Base-by-base conservation (phyloP, 2,329 filamentous ascomycete genomes). In the Hysterium pulicare region DNA sequence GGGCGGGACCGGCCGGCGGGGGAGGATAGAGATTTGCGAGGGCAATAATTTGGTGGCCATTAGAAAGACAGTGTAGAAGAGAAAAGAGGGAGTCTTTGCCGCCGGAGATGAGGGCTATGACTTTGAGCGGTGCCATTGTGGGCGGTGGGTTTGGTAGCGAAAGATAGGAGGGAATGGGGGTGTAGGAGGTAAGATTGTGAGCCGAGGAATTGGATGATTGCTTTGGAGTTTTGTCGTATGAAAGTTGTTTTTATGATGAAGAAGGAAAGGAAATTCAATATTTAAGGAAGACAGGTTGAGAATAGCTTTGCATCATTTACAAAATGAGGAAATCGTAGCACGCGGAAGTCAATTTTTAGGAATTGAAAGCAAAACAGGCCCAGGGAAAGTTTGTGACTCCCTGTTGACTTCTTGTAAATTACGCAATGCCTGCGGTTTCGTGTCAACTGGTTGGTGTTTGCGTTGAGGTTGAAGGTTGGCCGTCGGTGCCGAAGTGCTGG, bases 21-120 rank as follows among this genome's bases (percentile, higher is more conserved):
- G 71, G 38, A 13, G 89, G 91, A 62, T 90, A 79, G 42, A 98
- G 74, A 67, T 98, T 98, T 38, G 88, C 93, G 36, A 98, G 74
- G 6, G 93, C 93, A 38, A 96, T 80, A 35, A 98, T 74, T 49
- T 78, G 78, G 68, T 97, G 91, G 19, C 88, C 90, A 64, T 95
- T 87, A 45, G 82, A 81, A 51, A 89, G 75, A 68, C 90, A 96
- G 72, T 98, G 93, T 45, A 96, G 78, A 52, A 95, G 78, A 16
- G 88, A 91, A 72, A 87, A 97, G 67, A 98, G 85, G 51, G 91
- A 96, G 72, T 98, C 93, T 71, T 98, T 98, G 52, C 93, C 93
- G 46, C 93, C 93, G 16, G 93, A 98, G 51, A 98, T 84, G 48
- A 98, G 76, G 38, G 88, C 91, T 55, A 98, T 90, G 50, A 96